Conservation (phyloP, 2,329 filamentous ascomycete species). For the Fusarium luffae region DNA sequence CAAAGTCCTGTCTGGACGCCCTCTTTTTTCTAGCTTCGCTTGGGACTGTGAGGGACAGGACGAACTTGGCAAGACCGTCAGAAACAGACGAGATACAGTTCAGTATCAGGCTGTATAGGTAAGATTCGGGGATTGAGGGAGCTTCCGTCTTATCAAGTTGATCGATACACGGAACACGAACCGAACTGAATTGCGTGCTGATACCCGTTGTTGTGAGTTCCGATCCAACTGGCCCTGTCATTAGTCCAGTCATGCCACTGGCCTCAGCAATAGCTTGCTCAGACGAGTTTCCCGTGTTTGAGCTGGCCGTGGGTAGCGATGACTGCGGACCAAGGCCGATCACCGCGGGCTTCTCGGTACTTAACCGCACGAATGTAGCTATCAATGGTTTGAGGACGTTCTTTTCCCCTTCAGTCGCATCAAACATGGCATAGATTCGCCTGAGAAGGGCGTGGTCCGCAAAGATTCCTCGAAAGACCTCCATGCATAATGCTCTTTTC, state of each 20-base stretch:
- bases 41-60: constrained; percentile 89
- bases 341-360: constrained; percentile 87
- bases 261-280: constrained; percentile 93
- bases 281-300: constrained; percentile 66
- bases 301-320: constrained; percentile 76
- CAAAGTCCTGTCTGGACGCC: constrained; percentile 56
- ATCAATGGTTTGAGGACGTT: constrained; percentile 84
- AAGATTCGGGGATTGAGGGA: constrained; percentile 87
- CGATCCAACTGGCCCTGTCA: constrained; percentile 75
- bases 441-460: constrained; percentile 81
- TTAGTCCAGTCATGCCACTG: constrained; percentile 87
- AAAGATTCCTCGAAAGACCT: constrained; percentile 88
- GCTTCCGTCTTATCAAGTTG: constrained; percentile 93
- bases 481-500: constrained; percentile 92
- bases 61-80: constrained; percentile 91
- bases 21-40: constrained; percentile 69
- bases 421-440: constrained; percentile 83
- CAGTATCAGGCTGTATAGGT: constrained; percentile 89
- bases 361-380: constrained; percentile 89
- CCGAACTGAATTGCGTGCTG: constrained; percentile 89
- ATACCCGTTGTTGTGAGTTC: constrained; percentile 80
- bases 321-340: constrained; percentile 93
- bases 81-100: constrained; percentile 91
- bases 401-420: constrained; percentile 77
- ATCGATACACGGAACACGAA: constrained; percentile 89